phyloP scores from a whole-genome alignment of 23 red algal genomes.

The Agarophyton chilense region DNA sequence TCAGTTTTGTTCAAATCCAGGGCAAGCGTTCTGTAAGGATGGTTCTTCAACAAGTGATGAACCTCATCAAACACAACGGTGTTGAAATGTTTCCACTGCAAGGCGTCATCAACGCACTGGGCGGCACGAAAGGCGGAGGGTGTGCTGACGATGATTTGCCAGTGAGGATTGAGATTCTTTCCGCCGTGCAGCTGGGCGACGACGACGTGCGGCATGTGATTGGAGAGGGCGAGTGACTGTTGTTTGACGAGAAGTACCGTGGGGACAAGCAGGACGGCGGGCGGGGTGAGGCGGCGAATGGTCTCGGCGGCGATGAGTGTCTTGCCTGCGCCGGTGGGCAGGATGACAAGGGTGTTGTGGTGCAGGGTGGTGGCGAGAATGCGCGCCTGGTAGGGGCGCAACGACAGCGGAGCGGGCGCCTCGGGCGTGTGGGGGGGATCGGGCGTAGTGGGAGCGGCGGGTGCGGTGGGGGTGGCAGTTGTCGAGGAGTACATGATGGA shows the following conservation, averaged over 20 bases:
- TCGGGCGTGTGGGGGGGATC: not conserved
- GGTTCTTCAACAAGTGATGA: slow-evolving; percentile 52
- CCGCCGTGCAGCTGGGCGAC: slow-evolving; percentile 17
- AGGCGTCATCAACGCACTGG: not conserved
- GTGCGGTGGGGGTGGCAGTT: not conserved
- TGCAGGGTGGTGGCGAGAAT: slow-evolving; percentile 52
- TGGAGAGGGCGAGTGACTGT: not conserved
- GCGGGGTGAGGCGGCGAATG: slow-evolving; percentile 22
- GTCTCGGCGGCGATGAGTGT: slow-evolving; percentile 79
- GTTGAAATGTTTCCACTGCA: not conserved
- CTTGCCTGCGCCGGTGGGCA: slow-evolving; percentile 83
- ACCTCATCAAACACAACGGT: slow-evolving; percentile 59
- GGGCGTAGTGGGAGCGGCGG: not conserved
- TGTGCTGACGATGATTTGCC: slow-evolving; percentile 25
- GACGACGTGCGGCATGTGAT: not conserved
- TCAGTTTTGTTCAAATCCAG: not conserved
- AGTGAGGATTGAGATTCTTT: not conserved
- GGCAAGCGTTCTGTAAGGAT: slow-evolving; percentile 45
- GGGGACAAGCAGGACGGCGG: slow-evolving; percentile 44
- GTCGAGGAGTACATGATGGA: not conserved
- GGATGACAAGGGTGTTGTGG: slow-evolving; percentile 60
- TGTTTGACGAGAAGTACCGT: slow-evolving; percentile 44
- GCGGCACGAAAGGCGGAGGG: not conserved
- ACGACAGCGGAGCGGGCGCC: not conserved
- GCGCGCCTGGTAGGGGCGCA: slow-evolving; percentile 68